Evolutionary conservation across 768 basidiomycete species (phyloP).

Genomic region (Paxillus ammoniavirescens): DNA sequence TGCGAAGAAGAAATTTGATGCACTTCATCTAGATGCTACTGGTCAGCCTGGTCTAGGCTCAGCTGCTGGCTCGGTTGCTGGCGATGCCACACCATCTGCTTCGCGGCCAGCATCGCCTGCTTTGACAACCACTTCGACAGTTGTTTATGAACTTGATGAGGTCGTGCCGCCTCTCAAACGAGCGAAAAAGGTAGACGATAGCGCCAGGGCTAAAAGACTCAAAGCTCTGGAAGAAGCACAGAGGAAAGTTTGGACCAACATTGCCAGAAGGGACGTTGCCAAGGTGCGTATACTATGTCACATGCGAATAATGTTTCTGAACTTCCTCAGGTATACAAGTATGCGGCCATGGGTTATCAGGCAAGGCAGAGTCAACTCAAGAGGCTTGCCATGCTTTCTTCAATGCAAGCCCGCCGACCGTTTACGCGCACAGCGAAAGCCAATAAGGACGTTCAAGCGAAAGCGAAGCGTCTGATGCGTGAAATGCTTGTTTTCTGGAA

Average conservation of each 20-base stretch:
- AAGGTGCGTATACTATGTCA: constrained; percentile 49
- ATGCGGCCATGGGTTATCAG: constrained; percentile 63
- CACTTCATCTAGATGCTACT: constrained; percentile 49
- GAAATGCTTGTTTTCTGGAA: constrained; percentile 98
- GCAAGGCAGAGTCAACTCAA: constrained; percentile 68
- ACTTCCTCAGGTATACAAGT: constrained; percentile 69
- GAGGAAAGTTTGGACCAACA: constrained; percentile 87
- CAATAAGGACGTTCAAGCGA: constrained; percentile 79
- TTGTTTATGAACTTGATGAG: constrained; percentile 74
- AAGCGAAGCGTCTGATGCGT: constrained; percentile 85
- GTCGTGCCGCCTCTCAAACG: constrained; percentile 66
- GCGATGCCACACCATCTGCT: constrained; percentile 67
- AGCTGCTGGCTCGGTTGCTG: constrained; percentile 47
- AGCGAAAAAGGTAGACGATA: constrained; percentile 76
- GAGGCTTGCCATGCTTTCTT: constrained; percentile 71
- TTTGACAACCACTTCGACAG: constrained; percentile 48
- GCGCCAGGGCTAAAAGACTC: constrained; percentile 69
- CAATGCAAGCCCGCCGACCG: constrained; percentile 76
- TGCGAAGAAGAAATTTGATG: constrained; percentile 56
- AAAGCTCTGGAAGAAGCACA: constrained; percentile 81
- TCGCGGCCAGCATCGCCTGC: constrained; percentile 74
- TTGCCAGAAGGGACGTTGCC: constrained; percentile 79
- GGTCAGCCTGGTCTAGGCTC: constrained; percentile 49
- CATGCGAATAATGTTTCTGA: constrained; percentile 4
- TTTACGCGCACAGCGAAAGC: constrained; percentile 73